Evolutionary conservation across 2,329 filamentous ascomycete species (phyloP).

Genomic region (Pleoardoris graminearum): DNA sequence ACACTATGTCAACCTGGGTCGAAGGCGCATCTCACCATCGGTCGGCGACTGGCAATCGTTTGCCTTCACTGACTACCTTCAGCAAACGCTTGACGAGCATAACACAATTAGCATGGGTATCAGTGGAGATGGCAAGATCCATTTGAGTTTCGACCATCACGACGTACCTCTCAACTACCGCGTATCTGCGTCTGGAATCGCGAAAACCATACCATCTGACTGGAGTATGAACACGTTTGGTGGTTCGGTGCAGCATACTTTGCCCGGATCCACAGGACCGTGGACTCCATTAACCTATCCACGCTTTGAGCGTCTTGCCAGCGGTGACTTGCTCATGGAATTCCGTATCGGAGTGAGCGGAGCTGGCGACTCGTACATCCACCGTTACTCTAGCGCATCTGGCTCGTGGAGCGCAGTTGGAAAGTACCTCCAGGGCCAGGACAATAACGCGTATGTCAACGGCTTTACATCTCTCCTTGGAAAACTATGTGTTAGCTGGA

Average conservation of each 20-base stretch:
- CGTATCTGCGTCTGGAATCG: constrained; percentile 35
- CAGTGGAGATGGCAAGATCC: constrained; percentile 58
- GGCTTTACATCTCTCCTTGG: constrained; percentile 47
- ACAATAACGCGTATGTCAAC: constrained; percentile 58
- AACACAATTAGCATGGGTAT: constrained; percentile 59
- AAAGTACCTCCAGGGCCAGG: constrained; percentile 50
- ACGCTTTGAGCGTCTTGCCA: constrained; percentile 49
- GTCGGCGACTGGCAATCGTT: constrained; percentile 51
- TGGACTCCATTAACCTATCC: constrained; percentile 54
- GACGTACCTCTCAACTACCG: constrained; percentile 44
- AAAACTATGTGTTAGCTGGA: constrained; percentile 54
- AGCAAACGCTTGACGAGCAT: constrained; percentile 56
- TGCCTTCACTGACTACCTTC: constrained; percentile 55
- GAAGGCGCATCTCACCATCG: constrained; percentile 48
- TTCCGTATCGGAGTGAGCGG: constrained; percentile 58
- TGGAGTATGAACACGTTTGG: constrained; percentile 37
- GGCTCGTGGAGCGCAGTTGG: constrained; percentile 48
- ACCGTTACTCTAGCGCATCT: constrained; percentile 46
- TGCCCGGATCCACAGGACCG: constrained; percentile 37
- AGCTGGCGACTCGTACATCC: constrained; percentile 55
- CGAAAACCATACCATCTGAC: constrained; percentile 31
- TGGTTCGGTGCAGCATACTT: constrained; percentile 31
- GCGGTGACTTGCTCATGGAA: constrained; percentile 51
- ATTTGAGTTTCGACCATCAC: constrained; percentile 58
- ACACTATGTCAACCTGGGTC: constrained; percentile 51